Base-by-base conservation (phyloP, 495 filamentous ascomycete genomes). In the Penicillium cataractarum region DNA sequence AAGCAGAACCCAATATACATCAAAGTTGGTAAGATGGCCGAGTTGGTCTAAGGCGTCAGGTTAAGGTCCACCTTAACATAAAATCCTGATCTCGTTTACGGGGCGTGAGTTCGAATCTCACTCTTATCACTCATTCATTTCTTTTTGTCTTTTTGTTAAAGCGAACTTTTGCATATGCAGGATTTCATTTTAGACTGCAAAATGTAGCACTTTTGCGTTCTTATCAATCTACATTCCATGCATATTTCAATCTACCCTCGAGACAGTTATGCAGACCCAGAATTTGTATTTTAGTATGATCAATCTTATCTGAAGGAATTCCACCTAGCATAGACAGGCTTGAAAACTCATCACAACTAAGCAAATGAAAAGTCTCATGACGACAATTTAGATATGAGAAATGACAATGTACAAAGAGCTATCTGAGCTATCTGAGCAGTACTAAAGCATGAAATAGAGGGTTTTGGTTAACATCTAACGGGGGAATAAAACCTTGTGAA, bases 1-100 rank as follows among this genome's bases (percentile, higher is more conserved):
- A 59, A 55, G 13, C 22, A 19, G 1, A 15, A 0, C 19, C 0
- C 15, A 21, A 1, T 3, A 17, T 22, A n/a, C 51, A 66, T 61
- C 50, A 31, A 51, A 60, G 29, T 50, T 60, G 71, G 71, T 64
- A 74, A 74, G 71, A 74, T 74, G 71, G 71, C 71, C 71, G 71
- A 74, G 71, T 74, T 74, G 71, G 71, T 74, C 71, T 59, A 74
- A 74, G 71, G 71, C 71, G 71, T 68, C 69, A 74, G 71, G 71
- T 74, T 74, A 74, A 74, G 71, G 71, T 69, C 49, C 44, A 73
- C 70, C 70, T 73, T 73, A 63, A 66, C 69, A 57, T 37, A 57
- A 60, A 69, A 66, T 71, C 69, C 69, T 71, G 69, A 65, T 71
- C 69, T 71, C 59, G 64, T 60, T 63, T 63, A 61, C 61, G 60